Percentiles rank a stretch among this genome's conserved stretches.
Conservation (phyloP, 495 filamentous ascomycete species). For the Hyaloscypha hepaticicola region DNA sequence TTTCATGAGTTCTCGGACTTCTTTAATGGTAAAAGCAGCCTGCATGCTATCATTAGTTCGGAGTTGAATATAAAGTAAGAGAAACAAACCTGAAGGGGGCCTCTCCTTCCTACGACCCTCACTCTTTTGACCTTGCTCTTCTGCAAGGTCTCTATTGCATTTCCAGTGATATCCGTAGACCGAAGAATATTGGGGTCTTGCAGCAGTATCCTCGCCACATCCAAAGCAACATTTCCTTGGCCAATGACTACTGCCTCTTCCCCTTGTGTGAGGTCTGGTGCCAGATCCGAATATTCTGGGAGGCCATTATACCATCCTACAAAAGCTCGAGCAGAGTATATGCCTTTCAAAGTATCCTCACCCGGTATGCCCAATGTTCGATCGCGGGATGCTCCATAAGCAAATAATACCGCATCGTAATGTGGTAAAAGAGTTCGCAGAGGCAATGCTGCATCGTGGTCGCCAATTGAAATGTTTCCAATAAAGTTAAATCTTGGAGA, state of each 20-base stretch:
- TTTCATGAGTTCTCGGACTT: constrained; percentile 81
- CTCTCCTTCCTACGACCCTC: constrained; percentile 80
- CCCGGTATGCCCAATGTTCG: constrained; percentile 74
- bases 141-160: constrained; percentile 71
- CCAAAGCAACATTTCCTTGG: constrained; percentile 93
- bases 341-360: constrained; percentile 67
- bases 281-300: constrained; percentile 75
- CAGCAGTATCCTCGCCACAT: constrained; percentile 87
- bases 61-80: not conserved
- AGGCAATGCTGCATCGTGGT: constrained; percentile 56
- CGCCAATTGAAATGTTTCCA: constrained; percentile 82
- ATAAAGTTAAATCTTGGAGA: constrained; percentile 86
- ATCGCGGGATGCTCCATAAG: constrained; percentile 88
- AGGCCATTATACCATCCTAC: constrained; percentile 99
- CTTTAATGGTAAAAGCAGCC: constrained; percentile 93
- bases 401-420: constrained; percentile 90
- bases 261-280: constrained; percentile 71
- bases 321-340: constrained; percentile 89
- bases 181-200: constrained; percentile 66
- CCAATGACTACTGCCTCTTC: constrained; percentile 89
- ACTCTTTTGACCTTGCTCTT: constrained; percentile 78
- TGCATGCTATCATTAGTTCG: constrained; percentile 35
- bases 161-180: constrained; percentile 83
- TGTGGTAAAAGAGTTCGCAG: constrained; percentile 69
- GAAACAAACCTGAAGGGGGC: constrained; percentile 70